Base-by-base conservation (phyloP, 2,329 filamentous ascomycete genomes). In the Xylariaceae sp. region DNA sequence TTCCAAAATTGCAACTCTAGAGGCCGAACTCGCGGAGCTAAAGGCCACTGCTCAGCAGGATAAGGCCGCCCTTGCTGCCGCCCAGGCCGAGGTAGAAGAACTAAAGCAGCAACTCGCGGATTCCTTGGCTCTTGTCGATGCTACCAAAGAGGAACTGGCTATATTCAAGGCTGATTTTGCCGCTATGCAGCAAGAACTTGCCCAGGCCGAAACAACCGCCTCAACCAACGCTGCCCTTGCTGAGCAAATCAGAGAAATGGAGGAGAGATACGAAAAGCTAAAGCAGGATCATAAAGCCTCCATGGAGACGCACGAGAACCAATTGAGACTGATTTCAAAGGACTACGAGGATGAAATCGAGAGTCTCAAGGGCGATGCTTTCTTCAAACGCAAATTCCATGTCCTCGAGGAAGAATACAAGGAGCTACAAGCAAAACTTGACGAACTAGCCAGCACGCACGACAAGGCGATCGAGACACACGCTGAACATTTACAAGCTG, bases 291-390 rank as follows among this genome's bases (percentile, higher is more conserved):
- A 76, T 59, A 71, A 73, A n/a, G 64, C 70, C 2, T 70, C 73
- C 0, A 68, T 70, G 30, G 74, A 76, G 48, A 80, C 80, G 70
- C 82, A 87, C 67, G 78, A 82, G 61, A 78, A 81, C 64, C 82
- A 84, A 68, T 76, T 88, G 64, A 77, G 82, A 70, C 79, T 78
- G 61, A 72, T 87, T 57, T 83, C 83, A 1, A 76, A 82, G 63
- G 84, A 87, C 64, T 86, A 85, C 64, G 81, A 87, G 69, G 77
- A 80, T n/a, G 84, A 87, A 70, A 86, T 88, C 56, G 84, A 87
- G 67, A 81, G 80, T 59, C 78, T 87, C 13, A 80, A 81, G 58
- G 84, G 83, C 18, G 83, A 87, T 62, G 83, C 84, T 11, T 82
- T 82, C 69, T 85, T 85, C 73, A 86, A 85, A 74, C 80, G 81